Evolutionary conservation across 2,329 filamentous ascomycete genomes (phyloP).

Genomic region (Beauveria asiatica): DNA sequence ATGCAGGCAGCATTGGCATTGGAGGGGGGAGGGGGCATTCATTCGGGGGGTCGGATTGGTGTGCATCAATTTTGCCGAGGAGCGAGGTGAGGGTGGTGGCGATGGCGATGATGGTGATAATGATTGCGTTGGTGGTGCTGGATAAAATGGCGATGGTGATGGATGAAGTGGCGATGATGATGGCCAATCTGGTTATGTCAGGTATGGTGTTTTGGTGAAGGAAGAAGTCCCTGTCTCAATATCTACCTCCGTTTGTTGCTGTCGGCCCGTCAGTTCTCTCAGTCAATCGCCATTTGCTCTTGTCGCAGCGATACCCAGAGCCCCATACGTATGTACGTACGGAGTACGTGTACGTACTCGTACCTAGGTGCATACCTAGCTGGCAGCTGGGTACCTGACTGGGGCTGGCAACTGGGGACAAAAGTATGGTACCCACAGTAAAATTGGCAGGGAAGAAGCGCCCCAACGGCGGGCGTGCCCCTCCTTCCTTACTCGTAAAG

Average conservation of each 20-base stretch:
- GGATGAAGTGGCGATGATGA: background rate
- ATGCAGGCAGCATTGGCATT: background rate
- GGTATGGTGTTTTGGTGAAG: background rate
- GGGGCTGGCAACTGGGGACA: too few relatives aligned
- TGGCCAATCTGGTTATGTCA: background rate
- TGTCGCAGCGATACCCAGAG: background rate
- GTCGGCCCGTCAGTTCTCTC: background rate
- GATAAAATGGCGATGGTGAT: background rate
- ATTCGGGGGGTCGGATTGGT: background rate
- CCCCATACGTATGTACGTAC: background rate
- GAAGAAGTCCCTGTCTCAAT: background rate
- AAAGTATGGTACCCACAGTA: too few relatives aligned
- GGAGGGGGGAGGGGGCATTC: background rate
- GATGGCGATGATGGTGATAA: background rate
- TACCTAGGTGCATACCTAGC: background rate
- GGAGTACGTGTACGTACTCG: background rate
- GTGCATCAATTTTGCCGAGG: slow-evolving; percentile 7
- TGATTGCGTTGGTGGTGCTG: background rate
- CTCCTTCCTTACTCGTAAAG: slow-evolving; percentile 9
- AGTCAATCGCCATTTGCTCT: background rate
- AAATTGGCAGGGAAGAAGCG: background rate
- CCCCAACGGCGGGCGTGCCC: slow-evolving; percentile 8
- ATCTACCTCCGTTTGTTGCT: background rate
- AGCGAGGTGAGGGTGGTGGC: background rate
- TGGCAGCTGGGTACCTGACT: background rate